Base-by-base conservation (phyloP, 2,329 filamentous ascomycete species). In the Fusarium sterilihyphosum region DNA sequence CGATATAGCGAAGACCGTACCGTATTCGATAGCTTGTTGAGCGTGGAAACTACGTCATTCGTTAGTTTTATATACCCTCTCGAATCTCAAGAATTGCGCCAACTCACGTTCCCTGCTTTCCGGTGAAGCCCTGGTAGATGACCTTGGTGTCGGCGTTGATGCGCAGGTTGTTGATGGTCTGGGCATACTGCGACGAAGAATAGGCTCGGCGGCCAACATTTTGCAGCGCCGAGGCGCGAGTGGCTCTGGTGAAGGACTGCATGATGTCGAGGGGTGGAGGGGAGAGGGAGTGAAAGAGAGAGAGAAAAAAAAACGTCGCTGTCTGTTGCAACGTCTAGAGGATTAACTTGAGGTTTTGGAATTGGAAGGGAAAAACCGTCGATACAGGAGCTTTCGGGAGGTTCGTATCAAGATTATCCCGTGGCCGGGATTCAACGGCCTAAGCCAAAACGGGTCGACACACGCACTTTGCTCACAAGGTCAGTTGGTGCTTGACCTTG, bases 1-100 rank as follows among this genome's bases (percentile, higher is more conserved):
- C 57, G 66, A 62, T 70, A 66, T 62, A 65, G 71, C n/a, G 52
- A 67, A 46, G 49, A 65, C 75, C 84, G 83, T 94, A 97, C 94
- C 96, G 86, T 99, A 99, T 85, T 97, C 96, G 85, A 99, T 98
- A 78, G 96, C 96, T 88, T 98, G 95, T 84, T 94, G 90, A 77
- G 96, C 96, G 85, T 99, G 96, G 90, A 99, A 99, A 80, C 96
- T 98, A 79, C 65, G 52, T 67, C 67, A 64, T 52, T 61, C 37
- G 60, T 78, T 63, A 78, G 71, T 31, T 54, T 35, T 50, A 44
- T 26, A 46, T 33, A 31, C 8, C 17, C 7, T 49, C 31, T 20
- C 4, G 7, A 29, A 26, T n/a, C 20, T 11, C 16, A 14, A 20
- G 29, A 40, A 24, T 26, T 58, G 29, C 37, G 38, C 49, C 66